Conservation (phyloP, 202 grass and related monocot species). For the Bolboschoenoplectus hybrid region DNA sequence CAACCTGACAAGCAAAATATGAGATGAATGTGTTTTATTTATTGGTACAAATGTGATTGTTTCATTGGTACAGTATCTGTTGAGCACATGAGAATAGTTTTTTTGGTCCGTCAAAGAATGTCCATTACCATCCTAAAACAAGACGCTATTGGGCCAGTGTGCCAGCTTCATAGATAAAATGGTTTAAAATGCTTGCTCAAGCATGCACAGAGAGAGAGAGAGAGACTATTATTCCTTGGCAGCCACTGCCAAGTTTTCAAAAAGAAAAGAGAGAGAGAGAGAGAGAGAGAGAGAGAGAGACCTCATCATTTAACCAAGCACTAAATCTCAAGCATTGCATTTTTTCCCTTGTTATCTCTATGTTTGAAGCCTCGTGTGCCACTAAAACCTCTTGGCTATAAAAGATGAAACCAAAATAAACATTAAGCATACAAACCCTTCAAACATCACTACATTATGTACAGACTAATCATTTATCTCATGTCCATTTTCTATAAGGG, state of each 20-base stretch:
- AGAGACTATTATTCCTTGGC: too few relatives aligned
- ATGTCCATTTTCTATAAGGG: not conserved
- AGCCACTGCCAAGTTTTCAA: too few relatives aligned
- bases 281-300: conserved; percentile 45
- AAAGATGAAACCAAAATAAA: conserved; percentile 33
- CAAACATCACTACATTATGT: not conserved
- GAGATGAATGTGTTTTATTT: not conserved
- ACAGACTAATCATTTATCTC: not conserved
- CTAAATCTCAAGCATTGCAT: conserved; percentile 72
- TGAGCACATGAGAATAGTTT: not conserved
- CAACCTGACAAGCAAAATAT: conserved; percentile 10
- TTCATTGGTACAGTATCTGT: not conserved
- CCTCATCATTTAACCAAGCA: conserved; percentile 96
- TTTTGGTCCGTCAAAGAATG: not conserved
- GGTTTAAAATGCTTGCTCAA: conserved; percentile 17
- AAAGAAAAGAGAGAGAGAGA: too few relatives aligned
- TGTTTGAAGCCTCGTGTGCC: conserved; percentile 76
- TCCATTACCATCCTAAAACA: not conserved
- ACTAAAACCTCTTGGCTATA: conserved; percentile 59
- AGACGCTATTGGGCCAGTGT: not conserved
- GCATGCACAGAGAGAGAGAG: conserved; percentile 16
- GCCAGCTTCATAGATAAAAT: not conserved
- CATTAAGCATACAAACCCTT: not conserved
- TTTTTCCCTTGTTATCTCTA: conserved; percentile 88
- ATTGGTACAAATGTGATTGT: not conserved